phyloP scores from a whole-genome alignment of 805 yeast species.

The Blastobotrys chiropterorum region DNA sequence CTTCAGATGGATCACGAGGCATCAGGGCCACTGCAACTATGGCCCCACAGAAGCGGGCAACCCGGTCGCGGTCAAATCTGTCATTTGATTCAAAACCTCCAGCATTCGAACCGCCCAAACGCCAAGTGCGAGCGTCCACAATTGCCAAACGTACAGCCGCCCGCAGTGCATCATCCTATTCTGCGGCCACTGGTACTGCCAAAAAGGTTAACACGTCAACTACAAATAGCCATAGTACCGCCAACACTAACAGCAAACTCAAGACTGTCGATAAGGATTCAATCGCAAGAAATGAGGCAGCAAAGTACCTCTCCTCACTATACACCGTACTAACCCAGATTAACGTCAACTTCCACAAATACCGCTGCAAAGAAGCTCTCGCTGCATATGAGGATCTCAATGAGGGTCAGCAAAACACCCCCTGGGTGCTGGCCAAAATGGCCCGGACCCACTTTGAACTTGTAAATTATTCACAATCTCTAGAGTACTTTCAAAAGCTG shows the following conservation, averaged over 20 bases:
- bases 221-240: neutral
- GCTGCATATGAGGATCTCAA: slow-evolving; percentile 62
- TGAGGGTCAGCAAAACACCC: slow-evolving; percentile 55
- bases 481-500: slow-evolving; percentile 53
- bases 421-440: slow-evolving; percentile 76
- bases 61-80: slow-evolving; percentile 5
- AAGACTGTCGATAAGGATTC: neutral
- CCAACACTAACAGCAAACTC: neutral
- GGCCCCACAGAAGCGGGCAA: slow-evolving; percentile 21
- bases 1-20: slow-evolving; percentile 12
- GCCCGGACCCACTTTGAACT: slow-evolving; percentile 84
- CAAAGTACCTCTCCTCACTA: slow-evolving; percentile 40
- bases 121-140: neutral
- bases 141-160: neutral
- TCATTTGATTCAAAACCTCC: neutral
- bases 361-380: slow-evolving; percentile 77
- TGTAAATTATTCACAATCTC: slow-evolving; percentile 76
- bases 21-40: slow-evolving; percentile 11
- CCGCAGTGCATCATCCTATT: neutral
- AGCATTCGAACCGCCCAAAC: neutral
- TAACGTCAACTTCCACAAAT: slow-evolving; percentile 53
- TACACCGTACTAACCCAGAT: slow-evolving; percentile 54
- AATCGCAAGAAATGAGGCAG: slow-evolving; percentile 8
- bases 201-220: neutral
- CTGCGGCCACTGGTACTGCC: neutral